Conservation (phyloP, 257 asterid genomes). For the Hygrophila difformis region DNA sequence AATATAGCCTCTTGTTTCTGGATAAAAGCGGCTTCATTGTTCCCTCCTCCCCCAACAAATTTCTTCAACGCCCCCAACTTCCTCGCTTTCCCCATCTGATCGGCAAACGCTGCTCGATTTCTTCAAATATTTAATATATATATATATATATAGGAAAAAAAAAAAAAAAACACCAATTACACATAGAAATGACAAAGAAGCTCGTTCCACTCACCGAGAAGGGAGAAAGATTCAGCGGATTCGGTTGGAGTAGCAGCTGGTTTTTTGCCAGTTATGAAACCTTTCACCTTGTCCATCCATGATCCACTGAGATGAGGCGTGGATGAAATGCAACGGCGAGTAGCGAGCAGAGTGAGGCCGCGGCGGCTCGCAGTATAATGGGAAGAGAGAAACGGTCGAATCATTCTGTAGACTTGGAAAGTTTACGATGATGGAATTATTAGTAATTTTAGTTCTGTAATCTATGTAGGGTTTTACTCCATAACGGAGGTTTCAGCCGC, state of each 20-base stretch:
- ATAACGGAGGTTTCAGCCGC: too few species aligned
- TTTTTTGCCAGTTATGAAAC: conserved; percentile 58
- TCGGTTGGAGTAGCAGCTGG: conserved; percentile 18
- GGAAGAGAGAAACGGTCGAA: conserved; percentile 22
- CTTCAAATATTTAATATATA: conserved; percentile 4
- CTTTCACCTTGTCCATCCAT: conserved; percentile 83
- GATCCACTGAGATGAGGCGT: conserved; percentile 50
- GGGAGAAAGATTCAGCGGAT: conserved; percentile 48
- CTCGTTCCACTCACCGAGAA: conserved; percentile 65
- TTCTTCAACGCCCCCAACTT: conserved; percentile 59
- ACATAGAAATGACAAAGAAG: too few species aligned
- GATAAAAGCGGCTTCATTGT: conserved; percentile 64
- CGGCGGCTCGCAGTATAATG: conserved; percentile 5
- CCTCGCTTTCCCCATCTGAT: conserved; percentile 74
- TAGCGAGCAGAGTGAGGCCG: conserved; percentile 16
- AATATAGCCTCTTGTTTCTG: conserved; percentile 78
- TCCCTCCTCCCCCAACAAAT: conserved; percentile 59
- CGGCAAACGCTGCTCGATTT: conserved; percentile 61
- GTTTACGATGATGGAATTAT: too few species aligned
- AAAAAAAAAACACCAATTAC: background rate
- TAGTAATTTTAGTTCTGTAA: too few species aligned
- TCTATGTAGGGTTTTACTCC: too few species aligned
- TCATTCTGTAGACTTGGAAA: too few species aligned
- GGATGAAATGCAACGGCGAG: conserved; percentile 48
- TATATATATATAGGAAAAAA: background rate